Evolutionary conservation across 768 basidiomycete genomes (phyloP), one percentile per base, ranked within the genome.

Genomic region (Neoboletus magnificus): DNA sequence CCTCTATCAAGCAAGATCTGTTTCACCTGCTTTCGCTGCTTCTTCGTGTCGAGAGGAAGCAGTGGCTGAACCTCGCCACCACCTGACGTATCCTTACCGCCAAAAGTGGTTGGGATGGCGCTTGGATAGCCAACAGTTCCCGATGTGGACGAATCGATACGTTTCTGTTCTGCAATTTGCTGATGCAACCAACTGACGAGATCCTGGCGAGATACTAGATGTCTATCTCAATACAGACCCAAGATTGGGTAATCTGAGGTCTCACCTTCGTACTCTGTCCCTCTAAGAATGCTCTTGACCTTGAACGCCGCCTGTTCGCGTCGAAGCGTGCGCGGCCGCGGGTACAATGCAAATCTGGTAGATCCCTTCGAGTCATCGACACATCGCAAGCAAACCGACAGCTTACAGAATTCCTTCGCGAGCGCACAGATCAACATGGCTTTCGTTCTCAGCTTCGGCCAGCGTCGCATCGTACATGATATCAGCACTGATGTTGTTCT

Each of bases 401-500:
- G 74, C 84, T 53, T 61, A 92, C 91, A 93, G 63, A 39, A 93
- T 91, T 12, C 91, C 91, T 69, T 93, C 91, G n/a, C 84, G 73
- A n/a, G 74, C 73, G 64, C 91, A 93, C 25, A 80, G 71, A 45
- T 88, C 89, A 23, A 83, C 69, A 60, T 86, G 77, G 50, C 79
- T 82, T 71, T 89, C 86, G 54, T 82, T 80, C 47, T 86, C 85
- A 5, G 73, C 67, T 52, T 85, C 84, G 6, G 76, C 74, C 39
- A 92, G 66, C 13, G 83, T 86, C 2, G 82, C 79, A 57, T 93
- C 91, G 62, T 93, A 93, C 87, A 93, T 91, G 51, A 93, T 74
- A 70, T 93, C 91, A 0, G 90, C 86, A 60, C 89, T 91, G 66
- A 93, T 92, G 48, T 82, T 83, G 62, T 91, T 78, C 63, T 84